A percentile compares a stretch with the other conserved stretches of the same genome.
phyloP scores from a whole-genome alignment of 768 basidiomycete genomes.

The Pisolithus sp. region DNA sequence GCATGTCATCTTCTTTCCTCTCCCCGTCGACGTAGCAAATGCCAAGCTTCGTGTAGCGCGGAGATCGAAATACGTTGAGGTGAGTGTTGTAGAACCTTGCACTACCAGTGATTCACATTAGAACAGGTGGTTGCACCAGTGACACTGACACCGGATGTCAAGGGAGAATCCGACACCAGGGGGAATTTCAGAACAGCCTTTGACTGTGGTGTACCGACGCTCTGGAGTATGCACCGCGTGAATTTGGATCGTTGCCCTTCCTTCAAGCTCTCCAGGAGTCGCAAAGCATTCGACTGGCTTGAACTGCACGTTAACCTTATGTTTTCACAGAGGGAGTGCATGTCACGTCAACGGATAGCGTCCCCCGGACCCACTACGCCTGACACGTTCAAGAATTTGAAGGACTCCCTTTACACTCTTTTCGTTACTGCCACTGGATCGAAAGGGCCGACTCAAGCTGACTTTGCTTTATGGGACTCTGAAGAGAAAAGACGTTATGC shows the following conservation, averaged over 20 bases:
- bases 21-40: constrained; percentile 35
- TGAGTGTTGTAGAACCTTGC: not conserved
- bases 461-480: constrained; percentile 15
- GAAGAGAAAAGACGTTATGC: constrained; percentile 21
- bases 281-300: constrained; percentile 25
- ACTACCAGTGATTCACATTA: not conserved
- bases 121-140: constrained; percentile 21
- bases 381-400: constrained; percentile 27
- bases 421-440: constrained; percentile 23
- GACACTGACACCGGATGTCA: constrained; percentile 9
- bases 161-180: constrained; percentile 14
- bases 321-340: constrained; percentile 28
- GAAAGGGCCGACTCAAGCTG: constrained; percentile 10
- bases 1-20: constrained; percentile 34
- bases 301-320: constrained; percentile 24
- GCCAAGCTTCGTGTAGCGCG: constrained; percentile 43
- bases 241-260: constrained; percentile 31
- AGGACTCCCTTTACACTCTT: constrained; percentile 27
- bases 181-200: constrained; percentile 26
- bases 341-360: not conserved
- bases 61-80: constrained; percentile 46
- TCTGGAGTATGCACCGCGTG: constrained; percentile 37
- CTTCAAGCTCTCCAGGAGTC: constrained; percentile 18
- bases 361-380: not conserved
- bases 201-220: constrained; percentile 5